Evolutionary conservation across 129 eudicot genomes (phyloP).

Genomic region (Ambrosia trifida): DNA sequence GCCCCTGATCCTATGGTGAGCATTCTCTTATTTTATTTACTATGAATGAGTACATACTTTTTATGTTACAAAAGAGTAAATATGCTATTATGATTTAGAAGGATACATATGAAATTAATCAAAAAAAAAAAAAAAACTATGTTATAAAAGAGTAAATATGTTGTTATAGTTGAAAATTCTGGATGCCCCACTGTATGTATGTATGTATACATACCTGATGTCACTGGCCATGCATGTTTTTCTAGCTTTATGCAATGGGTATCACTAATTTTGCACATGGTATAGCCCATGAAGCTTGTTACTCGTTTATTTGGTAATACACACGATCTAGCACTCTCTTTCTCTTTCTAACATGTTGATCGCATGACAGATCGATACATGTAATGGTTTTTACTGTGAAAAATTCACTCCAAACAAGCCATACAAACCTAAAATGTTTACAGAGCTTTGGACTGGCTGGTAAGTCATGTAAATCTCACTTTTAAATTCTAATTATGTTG

Average conservation of each 20-base stretch:
- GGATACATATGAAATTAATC: no score
- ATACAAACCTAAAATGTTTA: conserved; percentile 88
- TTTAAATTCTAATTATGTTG: conserved; percentile 6
- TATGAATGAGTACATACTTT: no score
- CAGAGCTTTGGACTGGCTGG: conserved; percentile 98
- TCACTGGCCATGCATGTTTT: conserved; percentile 9
- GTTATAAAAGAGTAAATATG: not conserved
- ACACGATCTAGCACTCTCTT: conserved; percentile 21
- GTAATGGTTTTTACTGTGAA: conserved; percentile 97
- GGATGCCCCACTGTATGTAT: not conserved
- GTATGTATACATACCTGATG: not conserved
- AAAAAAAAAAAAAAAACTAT: no score
- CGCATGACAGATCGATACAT: conserved; percentile 77
- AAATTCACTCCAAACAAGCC: conserved; percentile 68
- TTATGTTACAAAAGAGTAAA: no score
- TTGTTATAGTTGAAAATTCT: not conserved
- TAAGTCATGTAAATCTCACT: conserved; percentile 40
- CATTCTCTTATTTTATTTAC: not conserved
- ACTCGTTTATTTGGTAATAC: conserved; percentile 17
- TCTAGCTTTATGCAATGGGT: conserved; percentile 8
- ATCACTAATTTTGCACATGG: conserved; percentile 2
- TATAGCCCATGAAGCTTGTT: conserved; percentile 21
- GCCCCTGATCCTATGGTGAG: conserved; percentile 89
- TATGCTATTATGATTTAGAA: no score
- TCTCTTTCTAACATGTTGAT: conserved; percentile 30